phyloP scores from a whole-genome alignment of 2,329 filamentous ascomycete genomes.

The Chrysoporthe austroafricana region DNA sequence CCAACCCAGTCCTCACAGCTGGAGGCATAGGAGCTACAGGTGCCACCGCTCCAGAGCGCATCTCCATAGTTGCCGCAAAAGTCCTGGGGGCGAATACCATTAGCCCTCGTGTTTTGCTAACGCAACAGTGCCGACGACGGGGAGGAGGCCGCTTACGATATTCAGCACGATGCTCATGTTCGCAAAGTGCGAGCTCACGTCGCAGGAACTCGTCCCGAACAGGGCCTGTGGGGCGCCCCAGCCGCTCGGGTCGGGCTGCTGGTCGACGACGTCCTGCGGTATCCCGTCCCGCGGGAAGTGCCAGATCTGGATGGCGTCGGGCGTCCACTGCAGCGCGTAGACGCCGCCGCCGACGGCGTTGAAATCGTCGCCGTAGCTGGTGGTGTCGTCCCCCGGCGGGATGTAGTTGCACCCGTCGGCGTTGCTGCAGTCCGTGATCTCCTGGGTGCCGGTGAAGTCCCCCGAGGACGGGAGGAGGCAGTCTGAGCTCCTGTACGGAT shows the following conservation, averaged over 20 bases:
- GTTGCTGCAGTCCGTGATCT: constrained; percentile 45
- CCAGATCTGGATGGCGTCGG: constrained; percentile 71
- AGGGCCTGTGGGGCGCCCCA: constrained; percentile 73
- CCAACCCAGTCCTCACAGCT: constrained; percentile 54
- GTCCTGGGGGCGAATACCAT: constrained; percentile 44
- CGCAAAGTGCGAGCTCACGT: constrained; percentile 68
- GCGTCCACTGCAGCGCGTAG: constrained; percentile 74
- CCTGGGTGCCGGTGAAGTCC: constrained; percentile 34
- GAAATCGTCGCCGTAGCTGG: constrained; percentile 65
- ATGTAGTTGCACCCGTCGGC: constrained; percentile 50
- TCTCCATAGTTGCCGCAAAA: constrained; percentile 80
- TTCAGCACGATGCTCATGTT: constrained; percentile 75
- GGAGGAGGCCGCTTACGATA: constrained; percentile 48
- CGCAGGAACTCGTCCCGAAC: constrained; percentile 68
- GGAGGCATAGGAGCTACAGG: constrained; percentile 45
- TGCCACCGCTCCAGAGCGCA: constrained; percentile 46
- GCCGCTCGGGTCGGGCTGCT: constrained; percentile 60
- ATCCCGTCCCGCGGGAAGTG: constrained; percentile 71
- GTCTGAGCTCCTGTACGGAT: constrained; percentile 24
- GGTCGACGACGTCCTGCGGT: constrained; percentile 64
- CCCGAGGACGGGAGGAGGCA: constrained; percentile 16
- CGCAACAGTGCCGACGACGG: background rate
- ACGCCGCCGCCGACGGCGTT: constrained; percentile 69
- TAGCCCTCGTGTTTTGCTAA: background rate
- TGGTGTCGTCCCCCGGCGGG: constrained; percentile 45